Evolutionary conservation across 164 flowering plant species (phyloP).

Genomic region (Vitis cinerea): DNA sequence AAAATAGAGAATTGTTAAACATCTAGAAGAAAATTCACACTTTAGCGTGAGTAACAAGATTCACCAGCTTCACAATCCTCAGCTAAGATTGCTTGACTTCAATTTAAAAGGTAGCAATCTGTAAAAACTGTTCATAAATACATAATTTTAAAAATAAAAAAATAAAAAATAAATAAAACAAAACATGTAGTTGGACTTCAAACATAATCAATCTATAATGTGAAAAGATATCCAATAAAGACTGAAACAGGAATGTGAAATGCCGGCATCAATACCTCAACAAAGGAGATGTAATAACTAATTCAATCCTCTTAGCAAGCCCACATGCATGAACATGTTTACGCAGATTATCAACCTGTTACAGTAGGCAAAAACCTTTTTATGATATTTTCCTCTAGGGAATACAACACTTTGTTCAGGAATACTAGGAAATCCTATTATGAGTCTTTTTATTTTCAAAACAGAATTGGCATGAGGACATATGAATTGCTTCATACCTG

Average conservation of each 20-base stretch:
- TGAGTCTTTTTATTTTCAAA: too few relatives aligned
- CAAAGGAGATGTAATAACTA: slow-evolving; percentile 82
- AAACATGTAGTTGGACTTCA: too few relatives aligned
- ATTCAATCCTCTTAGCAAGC: slow-evolving; percentile 65
- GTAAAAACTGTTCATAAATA: too few relatives aligned
- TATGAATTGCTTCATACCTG: slow-evolving; percentile 35
- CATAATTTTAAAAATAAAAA: too few relatives aligned
- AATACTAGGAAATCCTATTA: neutral
- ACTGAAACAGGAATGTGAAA: neutral
- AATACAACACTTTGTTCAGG: neutral
- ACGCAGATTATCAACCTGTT: slow-evolving; percentile 77
- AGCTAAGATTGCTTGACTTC: too few relatives aligned
- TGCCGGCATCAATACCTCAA: slow-evolving; percentile 49
- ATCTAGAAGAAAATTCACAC: too few relatives aligned
- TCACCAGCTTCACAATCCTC: too few relatives aligned
- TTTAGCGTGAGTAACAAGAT: too few relatives aligned
- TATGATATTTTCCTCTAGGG: neutral
- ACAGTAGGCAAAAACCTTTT: neutral
- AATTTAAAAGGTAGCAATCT: too few relatives aligned
- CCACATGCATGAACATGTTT: slow-evolving; percentile 77
- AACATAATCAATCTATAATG: neutral
- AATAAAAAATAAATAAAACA: too few relatives aligned
- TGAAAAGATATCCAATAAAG: neutral
- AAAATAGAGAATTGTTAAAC: too few relatives aligned
- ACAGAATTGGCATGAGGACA: neutral